Base-by-base conservation (phyloP, 2,329 filamentous ascomycete genomes). In the Colletotrichum neosansevieriae region DNA sequence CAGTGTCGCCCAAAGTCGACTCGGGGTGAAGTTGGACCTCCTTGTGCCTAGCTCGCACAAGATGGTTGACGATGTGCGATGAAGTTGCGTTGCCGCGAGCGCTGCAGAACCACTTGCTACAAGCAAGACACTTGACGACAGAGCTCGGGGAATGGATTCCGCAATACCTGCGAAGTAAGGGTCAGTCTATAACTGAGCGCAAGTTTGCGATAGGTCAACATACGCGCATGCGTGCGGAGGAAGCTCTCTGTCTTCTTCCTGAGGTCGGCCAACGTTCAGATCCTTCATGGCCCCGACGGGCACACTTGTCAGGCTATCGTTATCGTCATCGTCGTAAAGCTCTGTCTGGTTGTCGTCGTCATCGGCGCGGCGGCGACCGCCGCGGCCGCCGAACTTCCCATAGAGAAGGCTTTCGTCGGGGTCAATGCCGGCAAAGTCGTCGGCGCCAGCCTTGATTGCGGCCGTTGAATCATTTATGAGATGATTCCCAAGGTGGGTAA, bases 61-160 rank as follows among this genome's bases (percentile, higher is more conserved):
- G 89, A 78, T 99, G 96, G 79, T 98, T 98, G 82, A 99, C 94
- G 74, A 99, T 98, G 78, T 99, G 96, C 38, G 95, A 97, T 29
- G 95, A 98, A 58, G 93, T 97, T 17, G 94, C 94, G 80, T 98
- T 99, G 73, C 96, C 95, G 75, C 95, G 93, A 69, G 95, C 94
- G 80, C 94, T 98, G 82, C 96, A 99, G 79, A 99, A 99, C 96
- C 96, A 99, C 79, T 98, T 99, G 84, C 89, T 95, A 84, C 96
- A 99, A 69, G 91, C 88, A 70, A 99, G 86, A 77, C 96, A 99
- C 82, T 98, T 98, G 74, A 99, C 96, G 65, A 99, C 97, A 72
- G 92, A 96, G 77, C 92, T 92, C 2, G 96, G 92, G 67, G 97
- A 97, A 83, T 99, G 96, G 72, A 99, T 99, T 68, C 96, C 96